phyloP scores from a whole-genome alignment of 768 basidiomycete genomes.

The Xanthoconium purpureum region DNA sequence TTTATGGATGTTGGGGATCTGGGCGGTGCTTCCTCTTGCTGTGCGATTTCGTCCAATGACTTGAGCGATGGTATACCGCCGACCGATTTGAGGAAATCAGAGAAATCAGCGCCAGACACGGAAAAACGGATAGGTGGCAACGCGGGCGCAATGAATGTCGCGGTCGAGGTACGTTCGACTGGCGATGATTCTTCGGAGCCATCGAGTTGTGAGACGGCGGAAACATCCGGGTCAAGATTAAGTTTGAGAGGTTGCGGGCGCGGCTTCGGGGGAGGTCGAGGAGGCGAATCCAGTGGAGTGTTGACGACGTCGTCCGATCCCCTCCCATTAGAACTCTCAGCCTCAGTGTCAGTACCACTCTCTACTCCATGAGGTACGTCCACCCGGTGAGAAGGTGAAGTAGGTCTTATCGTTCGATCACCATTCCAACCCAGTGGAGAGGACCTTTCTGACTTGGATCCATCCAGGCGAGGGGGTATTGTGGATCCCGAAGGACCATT shows the following conservation, averaged over 20 bases:
- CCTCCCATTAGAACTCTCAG: slow-evolving; percentile 45
- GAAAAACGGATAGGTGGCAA: slow-evolving; percentile 91
- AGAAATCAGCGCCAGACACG: slow-evolving; percentile 78
- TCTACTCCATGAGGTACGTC: slow-evolving; percentile 74
- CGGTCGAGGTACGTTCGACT: slow-evolving; percentile 61
- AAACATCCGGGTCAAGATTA: slow-evolving; percentile 15
- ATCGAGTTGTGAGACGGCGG: slow-evolving; percentile 31
- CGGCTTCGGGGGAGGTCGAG: slow-evolving; percentile 45
- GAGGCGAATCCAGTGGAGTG: slow-evolving; percentile 32
- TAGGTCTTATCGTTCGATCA: slow-evolving; percentile 35
- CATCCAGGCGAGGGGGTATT: slow-evolving; percentile 17
- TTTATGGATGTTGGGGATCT: slow-evolving; percentile 22
- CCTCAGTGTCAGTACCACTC: slow-evolving; percentile 71
- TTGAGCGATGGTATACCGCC: slow-evolving; percentile 48
- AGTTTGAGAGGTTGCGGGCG: slow-evolving; percentile 32
- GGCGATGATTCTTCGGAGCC: slow-evolving; percentile 58
- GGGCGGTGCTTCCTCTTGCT: slow-evolving; percentile 35
- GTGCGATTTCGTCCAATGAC: slow-evolving; percentile 46
- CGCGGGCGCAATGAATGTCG: slow-evolving; percentile 84
- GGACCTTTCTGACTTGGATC: slow-evolving; percentile 15
- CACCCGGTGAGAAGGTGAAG: slow-evolving; percentile 58
- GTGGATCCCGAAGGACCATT: slow-evolving; percentile 9
- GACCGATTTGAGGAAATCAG: slow-evolving; percentile 62
- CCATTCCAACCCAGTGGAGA: slow-evolving; percentile 20
- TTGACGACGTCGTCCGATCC: slow-evolving; percentile 24